Evolutionary conservation across 2,329 filamentous ascomycete genomes (phyloP).

Genomic region (Colletotrichum lindemuthianum): DNA sequence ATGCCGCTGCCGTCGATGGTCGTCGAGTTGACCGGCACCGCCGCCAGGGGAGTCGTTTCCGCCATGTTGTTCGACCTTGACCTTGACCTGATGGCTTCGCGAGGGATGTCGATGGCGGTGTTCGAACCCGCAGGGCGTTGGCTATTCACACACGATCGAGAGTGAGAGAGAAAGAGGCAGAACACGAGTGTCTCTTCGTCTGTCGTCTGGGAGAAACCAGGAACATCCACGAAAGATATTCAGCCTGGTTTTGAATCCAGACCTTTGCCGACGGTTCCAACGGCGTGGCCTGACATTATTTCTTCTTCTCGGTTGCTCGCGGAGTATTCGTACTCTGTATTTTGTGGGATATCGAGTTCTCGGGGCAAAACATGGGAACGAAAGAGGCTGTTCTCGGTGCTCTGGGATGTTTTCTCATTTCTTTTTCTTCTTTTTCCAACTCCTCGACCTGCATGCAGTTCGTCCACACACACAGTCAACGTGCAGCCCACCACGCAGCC

Average conservation of each 20-base stretch:
- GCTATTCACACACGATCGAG: no score
- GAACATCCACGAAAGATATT: no score
- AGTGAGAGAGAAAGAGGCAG: no score
- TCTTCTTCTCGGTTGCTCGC: constrained; percentile 1
- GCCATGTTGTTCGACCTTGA: constrained; percentile 3
- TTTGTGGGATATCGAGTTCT: no score
- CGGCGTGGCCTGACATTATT: constrained; percentile 5
- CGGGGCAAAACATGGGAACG: no score
- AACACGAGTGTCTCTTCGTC: no score
- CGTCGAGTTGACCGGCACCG: constrained; percentile 2
- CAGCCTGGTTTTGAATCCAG: no score
- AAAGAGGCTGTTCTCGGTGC: no score
- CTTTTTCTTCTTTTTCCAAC: constrained; percentile 27
- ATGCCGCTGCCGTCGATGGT: background rate
- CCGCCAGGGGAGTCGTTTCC: constrained; percentile 8
- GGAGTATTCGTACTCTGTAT: no score
- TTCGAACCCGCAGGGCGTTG: no score
- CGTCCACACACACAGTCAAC: background rate
- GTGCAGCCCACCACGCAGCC: constrained; percentile 1
- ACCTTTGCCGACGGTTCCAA: background rate
- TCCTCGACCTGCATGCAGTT: no score
- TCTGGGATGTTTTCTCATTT: constrained; percentile 2
- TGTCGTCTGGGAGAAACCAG: no score
- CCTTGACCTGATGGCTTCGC: background rate
- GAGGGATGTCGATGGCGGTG: background rate